Percentiles rank a stretch among this genome's conserved stretches.
These are phyloP conservation scores for Neopestalotiopsis sp. DNA, from an alignment of 2,329 filamentous ascomycete genomes.

Conservation along the genomic window DNA sequence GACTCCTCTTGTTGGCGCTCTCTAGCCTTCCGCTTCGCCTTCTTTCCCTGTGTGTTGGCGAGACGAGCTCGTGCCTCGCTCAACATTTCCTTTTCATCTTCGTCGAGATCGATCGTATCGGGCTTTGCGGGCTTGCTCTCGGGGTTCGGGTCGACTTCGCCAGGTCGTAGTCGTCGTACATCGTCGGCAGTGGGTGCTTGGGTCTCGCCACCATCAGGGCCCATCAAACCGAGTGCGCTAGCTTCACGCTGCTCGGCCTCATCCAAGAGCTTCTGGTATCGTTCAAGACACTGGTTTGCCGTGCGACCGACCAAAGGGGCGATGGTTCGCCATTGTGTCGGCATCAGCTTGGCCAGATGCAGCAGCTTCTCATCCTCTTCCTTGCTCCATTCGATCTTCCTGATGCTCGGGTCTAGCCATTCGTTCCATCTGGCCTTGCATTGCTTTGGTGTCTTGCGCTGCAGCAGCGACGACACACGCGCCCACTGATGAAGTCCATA, in stretches of 20 bases:
- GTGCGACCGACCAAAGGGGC: conserved; percentile 95
- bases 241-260: conserved; percentile 91
- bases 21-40: conserved; percentile 95
- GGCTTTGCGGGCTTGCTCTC: conserved; percentile 95
- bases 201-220: conserved; percentile 85
- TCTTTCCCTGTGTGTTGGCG: conserved; percentile 98
- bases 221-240: conserved; percentile 79
- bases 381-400: conserved; percentile 98
- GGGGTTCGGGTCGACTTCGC: conserved; percentile 95
- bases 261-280: conserved; percentile 95
- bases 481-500: conserved; percentile 98
- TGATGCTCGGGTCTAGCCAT: conserved; percentile 97
- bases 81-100: conserved; percentile 99
- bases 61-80: conserved; percentile 95
- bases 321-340: conserved; percentile 98
- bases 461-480: conserved; percentile 93
- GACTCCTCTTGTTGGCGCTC: conserved; percentile 96
- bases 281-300: conserved; percentile 94
- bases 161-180: conserved; percentile 84
- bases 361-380: conserved; percentile 98
- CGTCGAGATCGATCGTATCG: conserved; percentile 96
- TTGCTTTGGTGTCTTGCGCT: conserved; percentile 97
- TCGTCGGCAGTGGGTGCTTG: conserved; percentile 90
- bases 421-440: conserved; percentile 99
- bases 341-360: conserved; percentile 97